Conservation (phyloP, 805 yeast genomes). For the Zygosaccharomyces kombuchaensis region DNA sequence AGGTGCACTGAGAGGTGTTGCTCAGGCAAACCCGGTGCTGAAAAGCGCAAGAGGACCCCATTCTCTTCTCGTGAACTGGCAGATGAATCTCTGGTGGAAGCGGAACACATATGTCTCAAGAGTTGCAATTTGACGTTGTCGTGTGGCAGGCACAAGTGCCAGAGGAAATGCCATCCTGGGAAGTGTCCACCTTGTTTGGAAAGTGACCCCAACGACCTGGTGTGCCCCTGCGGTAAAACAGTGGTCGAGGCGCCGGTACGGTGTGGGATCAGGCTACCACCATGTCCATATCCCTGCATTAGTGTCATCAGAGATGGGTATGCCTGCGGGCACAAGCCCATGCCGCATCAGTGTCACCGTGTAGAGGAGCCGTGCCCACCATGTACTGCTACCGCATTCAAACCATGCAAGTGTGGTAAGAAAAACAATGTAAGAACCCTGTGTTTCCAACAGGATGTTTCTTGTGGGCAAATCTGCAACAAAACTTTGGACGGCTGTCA, state of each 20-base stretch:
- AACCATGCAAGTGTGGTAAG: slow-evolving; percentile 60
- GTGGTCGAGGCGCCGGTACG: slow-evolving; percentile 76
- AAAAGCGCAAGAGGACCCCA: slow-evolving; percentile 42
- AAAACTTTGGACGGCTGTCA: slow-evolving; percentile 43
- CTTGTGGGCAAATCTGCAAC: slow-evolving; percentile 67
- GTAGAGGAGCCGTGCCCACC: slow-evolving; percentile 63
- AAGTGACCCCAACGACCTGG: slow-evolving; percentile 71
- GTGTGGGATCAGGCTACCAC: slow-evolving; percentile 68
- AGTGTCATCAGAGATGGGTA: slow-evolving; percentile 38
- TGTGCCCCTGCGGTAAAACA: slow-evolving; percentile 78
- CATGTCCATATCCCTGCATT: slow-evolving; percentile 62
- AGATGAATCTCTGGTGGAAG: slow-evolving; percentile 63
- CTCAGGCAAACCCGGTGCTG: slow-evolving; percentile 56
- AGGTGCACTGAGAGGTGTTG: slow-evolving; percentile 70
- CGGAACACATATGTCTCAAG: slow-evolving; percentile 66
- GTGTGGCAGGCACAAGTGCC: slow-evolving; percentile 69
- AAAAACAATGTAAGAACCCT: slow-evolving; percentile 49
- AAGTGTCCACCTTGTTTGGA: slow-evolving; percentile 77
- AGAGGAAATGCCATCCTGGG: slow-evolving; percentile 71
- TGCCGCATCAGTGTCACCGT: slow-evolving; percentile 73
- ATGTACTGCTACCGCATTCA: slow-evolving; percentile 60
- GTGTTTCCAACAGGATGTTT: slow-evolving; percentile 62
- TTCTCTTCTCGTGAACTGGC: slow-evolving; percentile 33
- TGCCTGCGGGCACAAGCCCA: slow-evolving; percentile 67
- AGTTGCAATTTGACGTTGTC: slow-evolving; percentile 57